Base-by-base conservation (phyloP, 805 yeast species). In the Wickerhamomyces queroliae region DNA sequence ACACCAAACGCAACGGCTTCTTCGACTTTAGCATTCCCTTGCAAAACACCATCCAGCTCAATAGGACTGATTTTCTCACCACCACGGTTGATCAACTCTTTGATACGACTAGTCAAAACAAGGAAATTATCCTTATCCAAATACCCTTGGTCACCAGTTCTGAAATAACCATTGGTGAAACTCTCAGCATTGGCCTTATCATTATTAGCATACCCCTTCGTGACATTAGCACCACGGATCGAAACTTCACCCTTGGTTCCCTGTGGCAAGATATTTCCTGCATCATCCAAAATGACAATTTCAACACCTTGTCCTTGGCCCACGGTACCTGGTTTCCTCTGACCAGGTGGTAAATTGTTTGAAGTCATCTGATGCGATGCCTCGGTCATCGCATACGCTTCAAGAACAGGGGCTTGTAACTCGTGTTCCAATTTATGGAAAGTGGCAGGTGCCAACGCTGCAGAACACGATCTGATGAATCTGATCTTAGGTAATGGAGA, bases 291-390 rank as follows among this genome's bases (percentile, higher is more conserved):
- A 38, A 83, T 72, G 15, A 70, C 76, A 21, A 80, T 69, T 37
- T 78, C 74, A 9, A 80, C 85, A 26, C 87, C 87, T 49, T 78
- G 81, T 8, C 86, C 84, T 42, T 72, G 78, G 5, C 88, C 87
- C 18, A 82, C 88, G 5, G 88, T 78, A 13, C 88, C 87, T 9
- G 87, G 76, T 59, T 73, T 76, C 46, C 86, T 68, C 44, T 69
- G 58, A 12, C 80, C 82, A 10, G 83, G 80, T 27, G 86, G 85
- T 31, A 80, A 59, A 47, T 74, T 70, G 58, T 82, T 82, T 3
- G 88, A 80, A 10, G 85, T 77, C 80, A 82, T 83, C 58, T 82
- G 88, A 57, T 82, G 89, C n/a, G 85, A 70, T 1, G 86, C 86
- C 55, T 82, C 90, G 2, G 89, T 82, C 87, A 82, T 81, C 5